phyloP scores from a whole-genome alignment of 2,329 filamentous ascomycete species.

The Dendrostoma leiphaemia region DNA sequence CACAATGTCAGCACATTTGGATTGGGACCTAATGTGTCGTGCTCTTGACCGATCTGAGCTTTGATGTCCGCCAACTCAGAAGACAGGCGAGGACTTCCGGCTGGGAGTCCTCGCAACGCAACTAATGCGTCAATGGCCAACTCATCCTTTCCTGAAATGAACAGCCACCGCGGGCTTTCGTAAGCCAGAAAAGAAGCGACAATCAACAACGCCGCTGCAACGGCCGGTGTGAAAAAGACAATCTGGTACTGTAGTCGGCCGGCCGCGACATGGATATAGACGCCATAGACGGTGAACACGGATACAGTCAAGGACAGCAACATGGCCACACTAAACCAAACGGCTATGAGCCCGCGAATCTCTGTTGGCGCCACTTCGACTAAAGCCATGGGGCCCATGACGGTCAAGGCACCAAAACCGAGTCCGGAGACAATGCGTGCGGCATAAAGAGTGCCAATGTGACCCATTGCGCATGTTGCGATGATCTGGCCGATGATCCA shows the following conservation, averaged over 20 bases:
- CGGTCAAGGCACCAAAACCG: slow-evolving; percentile 37
- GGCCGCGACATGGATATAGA: slow-evolving; percentile 28
- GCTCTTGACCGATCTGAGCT: slow-evolving; percentile 4
- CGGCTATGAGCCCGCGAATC: slow-evolving; percentile 35
- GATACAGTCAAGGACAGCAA: slow-evolving; percentile 29
- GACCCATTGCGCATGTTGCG: slow-evolving; percentile 26
- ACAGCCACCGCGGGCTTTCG: slow-evolving; percentile 35
- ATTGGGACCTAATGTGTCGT: neutral
- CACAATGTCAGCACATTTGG: slow-evolving; percentile 1
- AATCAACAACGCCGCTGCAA: slow-evolving; percentile 29
- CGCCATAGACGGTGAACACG: slow-evolving; percentile 34
- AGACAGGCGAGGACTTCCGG: slow-evolving; percentile 26
- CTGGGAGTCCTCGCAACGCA: slow-evolving; percentile 29
- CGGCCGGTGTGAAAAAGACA: slow-evolving; percentile 28
- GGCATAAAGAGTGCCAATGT: slow-evolving; percentile 31
- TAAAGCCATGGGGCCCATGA: slow-evolving; percentile 35
- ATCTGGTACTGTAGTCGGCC: slow-evolving; percentile 28
- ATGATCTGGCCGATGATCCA: slow-evolving; percentile 34
- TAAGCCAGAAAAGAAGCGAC: slow-evolving; percentile 28
- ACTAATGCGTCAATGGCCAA: slow-evolving; percentile 27
- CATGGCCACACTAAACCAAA: slow-evolving; percentile 38
- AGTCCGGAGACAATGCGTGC: slow-evolving; percentile 35
- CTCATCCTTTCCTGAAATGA: slow-evolving; percentile 26
- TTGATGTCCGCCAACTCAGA: slow-evolving; percentile 23
- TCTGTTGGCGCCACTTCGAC: slow-evolving; percentile 38